Base-by-base conservation (phyloP, 805 yeast genomes). In the Pichia manshurica region DNA sequence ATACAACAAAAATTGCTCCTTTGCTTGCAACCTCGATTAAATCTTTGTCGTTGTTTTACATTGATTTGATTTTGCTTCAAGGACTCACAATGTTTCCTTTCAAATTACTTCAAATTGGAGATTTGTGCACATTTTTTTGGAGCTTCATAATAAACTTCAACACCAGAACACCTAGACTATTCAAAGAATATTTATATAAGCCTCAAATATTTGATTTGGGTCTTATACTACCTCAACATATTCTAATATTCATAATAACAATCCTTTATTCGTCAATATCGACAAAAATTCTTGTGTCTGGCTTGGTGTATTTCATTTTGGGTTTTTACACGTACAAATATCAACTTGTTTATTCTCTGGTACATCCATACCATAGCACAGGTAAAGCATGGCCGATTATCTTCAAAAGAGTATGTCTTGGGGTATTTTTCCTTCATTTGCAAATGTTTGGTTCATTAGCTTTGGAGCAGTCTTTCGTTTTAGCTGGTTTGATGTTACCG, bases 371-470 rank as follows among this genome's bases (percentile, higher is more conserved):
- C 21, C 84, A 79, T 59, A 77, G 82, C 13, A 79, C 84, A 0
- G 85, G 85, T 5, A 78, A 78, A 55, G 81, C 77, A 3, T 79
- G 85, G 85, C 82, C 82, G 3, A 74, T 79, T 64, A 77, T 79
- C 6, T 78, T 78, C 53, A 66, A 80, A 47, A 61, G 85, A 44
- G 67, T 78, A 28, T 72, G 79, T 47, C 58, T 79, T 28, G 85
- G 84, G 1, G 61, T 78, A 39, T 61, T 79, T 10, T 67, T 79
- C 33, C 74, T 79, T 54, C 83, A 79, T 51, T 57, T 79, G n/a
- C 78, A 79, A 52, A 79, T 79, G 82, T 71, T 78, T 59, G 84
- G 85, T 12, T 76, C 84, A 0, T 62, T 79, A 39, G 84, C 83
- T 2, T 67, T 79, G 46, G 82, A 79, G 53, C 78, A 79, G 31